phyloP scores from a whole-genome alignment of 208 protist species.

The Acanthamoeba sp. region DNA sequence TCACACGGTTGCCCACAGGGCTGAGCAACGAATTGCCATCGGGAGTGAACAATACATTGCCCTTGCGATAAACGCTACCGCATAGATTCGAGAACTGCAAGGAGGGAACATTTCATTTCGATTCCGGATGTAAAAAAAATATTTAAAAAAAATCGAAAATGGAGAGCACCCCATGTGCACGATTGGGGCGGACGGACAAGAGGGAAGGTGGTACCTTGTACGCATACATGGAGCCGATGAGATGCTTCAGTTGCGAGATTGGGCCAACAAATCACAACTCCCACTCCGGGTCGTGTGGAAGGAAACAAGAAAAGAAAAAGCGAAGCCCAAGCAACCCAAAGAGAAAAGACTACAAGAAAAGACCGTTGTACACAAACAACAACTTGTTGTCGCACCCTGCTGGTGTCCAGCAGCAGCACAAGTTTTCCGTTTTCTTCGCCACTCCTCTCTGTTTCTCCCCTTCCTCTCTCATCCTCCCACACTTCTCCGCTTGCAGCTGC shows the following conservation, averaged over 20 bases:
- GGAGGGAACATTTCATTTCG: not conserved
- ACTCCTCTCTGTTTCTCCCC: too few relatives aligned
- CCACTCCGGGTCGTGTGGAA: not conserved
- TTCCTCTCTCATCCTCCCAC: too few relatives aligned
- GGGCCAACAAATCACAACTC: not conserved
- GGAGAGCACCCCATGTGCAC: not conserved
- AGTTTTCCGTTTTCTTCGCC: too few relatives aligned
- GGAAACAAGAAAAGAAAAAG: conserved; percentile 12
- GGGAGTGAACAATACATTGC: conserved; percentile 92
- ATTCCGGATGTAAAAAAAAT: not conserved
- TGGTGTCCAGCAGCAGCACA: too few relatives aligned
- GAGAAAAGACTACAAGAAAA: too few relatives aligned
- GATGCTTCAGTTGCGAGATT: not conserved
- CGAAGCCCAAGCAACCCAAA: too few relatives aligned
- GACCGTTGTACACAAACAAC: too few relatives aligned
- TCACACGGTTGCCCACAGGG: conserved; percentile 92
- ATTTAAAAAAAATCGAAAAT: not conserved
- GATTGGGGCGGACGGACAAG: too few relatives aligned
- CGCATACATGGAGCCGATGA: conserved; percentile 7
- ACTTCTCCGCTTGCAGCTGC: too few relatives aligned
- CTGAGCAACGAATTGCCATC: conserved; percentile 92
- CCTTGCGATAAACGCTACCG: conserved; percentile 91
- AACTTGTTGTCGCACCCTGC: too few relatives aligned
- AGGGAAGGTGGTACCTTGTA: conserved; percentile 40
- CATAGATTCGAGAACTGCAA: conserved; percentile 92